These are phyloP conservation scores for Calonectria ilicicola DNA, from an alignment of 2,329 filamentous ascomycete species.

Conservation along the genomic window DNA sequence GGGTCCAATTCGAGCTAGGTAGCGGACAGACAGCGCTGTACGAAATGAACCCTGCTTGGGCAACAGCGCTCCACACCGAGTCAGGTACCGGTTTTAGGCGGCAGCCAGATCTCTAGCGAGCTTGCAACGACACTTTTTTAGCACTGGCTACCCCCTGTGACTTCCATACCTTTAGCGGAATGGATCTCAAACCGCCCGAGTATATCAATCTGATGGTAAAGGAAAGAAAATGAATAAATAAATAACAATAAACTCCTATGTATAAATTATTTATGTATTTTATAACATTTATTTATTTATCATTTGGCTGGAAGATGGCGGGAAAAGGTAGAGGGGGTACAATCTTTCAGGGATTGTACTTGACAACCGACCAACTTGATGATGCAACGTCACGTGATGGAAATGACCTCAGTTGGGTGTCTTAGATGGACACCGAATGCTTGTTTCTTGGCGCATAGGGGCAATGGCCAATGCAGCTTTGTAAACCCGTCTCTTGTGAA, in stretches of 20 bases:
- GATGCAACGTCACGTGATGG: conserved; percentile 34
- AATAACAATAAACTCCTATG: no score
- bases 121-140: conserved; percentile 9
- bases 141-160: neutral
- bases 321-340: no score
- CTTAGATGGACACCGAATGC: neutral
- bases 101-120: conserved; percentile 32
- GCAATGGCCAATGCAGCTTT: neutral
- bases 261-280: no score
- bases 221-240: no score
- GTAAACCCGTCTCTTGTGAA: neutral
- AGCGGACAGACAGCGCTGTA: conserved; percentile 24
- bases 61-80: conserved; percentile 24
- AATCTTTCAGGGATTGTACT: no score
- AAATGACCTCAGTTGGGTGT: neutral
- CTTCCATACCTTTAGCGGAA: no score
- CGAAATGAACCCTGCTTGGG: conserved; percentile 15
- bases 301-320: no score
- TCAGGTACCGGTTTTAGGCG: conserved; percentile 37
- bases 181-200: no score
- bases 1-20: conserved; percentile 32
- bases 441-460: neutral
- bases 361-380: neutral
- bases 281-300: no score
- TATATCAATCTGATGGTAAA: no score